Evolutionary conservation across 1,284 basidiomycete species (phyloP).

Genomic region (Gomphus bonarii): DNA sequence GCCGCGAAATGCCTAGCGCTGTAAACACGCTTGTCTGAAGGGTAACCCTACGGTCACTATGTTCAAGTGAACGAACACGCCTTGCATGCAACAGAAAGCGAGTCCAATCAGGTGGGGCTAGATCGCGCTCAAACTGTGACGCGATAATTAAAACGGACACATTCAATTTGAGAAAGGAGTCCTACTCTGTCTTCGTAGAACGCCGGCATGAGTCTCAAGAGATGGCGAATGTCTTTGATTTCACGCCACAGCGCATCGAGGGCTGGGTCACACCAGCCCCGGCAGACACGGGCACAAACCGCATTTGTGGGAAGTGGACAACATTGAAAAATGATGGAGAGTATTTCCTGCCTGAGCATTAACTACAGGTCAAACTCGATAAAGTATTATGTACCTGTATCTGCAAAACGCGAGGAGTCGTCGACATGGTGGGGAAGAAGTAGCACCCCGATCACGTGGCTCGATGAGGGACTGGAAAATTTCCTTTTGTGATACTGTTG

Average conservation of each 20-base stretch:
- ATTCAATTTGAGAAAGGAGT: neutral
- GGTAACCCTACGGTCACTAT: conserved; percentile 10
- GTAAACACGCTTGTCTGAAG: conserved; percentile 8
- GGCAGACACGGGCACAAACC: conserved; percentile 43
- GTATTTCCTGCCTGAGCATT: conserved; percentile 7
- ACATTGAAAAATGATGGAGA: conserved; percentile 11
- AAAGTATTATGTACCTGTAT: conserved; percentile 3
- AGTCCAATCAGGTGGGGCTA: conserved; percentile 34
- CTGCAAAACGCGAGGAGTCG: conserved; percentile 11
- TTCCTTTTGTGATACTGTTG: neutral
- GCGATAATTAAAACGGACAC: neutral
- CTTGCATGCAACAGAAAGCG: conserved; percentile 43
- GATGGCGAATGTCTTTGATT: conserved; percentile 30
- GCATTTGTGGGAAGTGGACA: conserved; percentile 22
- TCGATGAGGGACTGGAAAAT: neutral
- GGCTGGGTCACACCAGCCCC: conserved; percentile 60
- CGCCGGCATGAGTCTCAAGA: conserved; percentile 39
- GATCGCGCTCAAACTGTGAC: conserved; percentile 9
- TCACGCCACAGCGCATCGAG: conserved; percentile 57
- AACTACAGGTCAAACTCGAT: neutral
- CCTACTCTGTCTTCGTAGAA: conserved; percentile 16
- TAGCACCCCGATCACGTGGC: neutral
- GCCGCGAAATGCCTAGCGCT: conserved; percentile 7
- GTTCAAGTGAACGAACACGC: conserved; percentile 33
- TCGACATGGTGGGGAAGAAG: conserved; percentile 3